Evolutionary conservation across 1,284 basidiomycete genomes (phyloP), one percentile per base, ranked within the genome.

Genomic region (Schizopora paradoxa): DNA sequence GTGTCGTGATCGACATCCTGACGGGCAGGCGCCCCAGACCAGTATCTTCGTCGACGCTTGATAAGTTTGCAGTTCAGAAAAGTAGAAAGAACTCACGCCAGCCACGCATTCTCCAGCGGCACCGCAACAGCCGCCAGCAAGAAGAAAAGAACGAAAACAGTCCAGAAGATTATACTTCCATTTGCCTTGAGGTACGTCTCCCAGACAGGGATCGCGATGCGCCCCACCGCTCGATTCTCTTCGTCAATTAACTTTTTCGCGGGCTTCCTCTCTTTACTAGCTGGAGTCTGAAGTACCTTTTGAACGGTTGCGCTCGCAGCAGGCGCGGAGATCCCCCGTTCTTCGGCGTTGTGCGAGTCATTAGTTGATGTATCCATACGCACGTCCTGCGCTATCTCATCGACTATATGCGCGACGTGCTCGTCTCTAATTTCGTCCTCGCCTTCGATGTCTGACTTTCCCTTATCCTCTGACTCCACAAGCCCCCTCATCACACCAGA

Each of bases 221-320:
- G 77, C 1, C 93, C 93, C 18, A 90, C 82, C 0, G 90, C 92
- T 5, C 91, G 76, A 52, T 82, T 82, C 64, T 96, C 93, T 57
- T 96, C 93, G 60, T 95, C 91, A 26, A 96, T 73, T 14, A 96
- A 73, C 64, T 93, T 95, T 40, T 90, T 71, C 0, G 88, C 85
- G 1, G 76, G 61, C 61, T 88, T 90, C 62, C 77, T 82, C 49
- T 61, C 61, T n/a, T n/a, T n/a, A n/a, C n/a, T n/a, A n/a, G n/a
- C n/a, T n/a, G n/a, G n/a, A n/a, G n/a, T n/a, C n/a, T n/a, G n/a
- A 51, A 77, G 76, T 4, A 61, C 56, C 52, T 75, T 77, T 16
- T 58, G 57, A 7, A 72, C 70, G 3, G 64, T 40, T 6, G 56
- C 61, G 7, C 54, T 55, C 33, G 59, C 54, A 10, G 59, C 59